These are phyloP conservation scores for Colletotrichum shisoi DNA, from an alignment of 2,329 filamentous ascomycete genomes.

Conservation along the genomic window DNA sequence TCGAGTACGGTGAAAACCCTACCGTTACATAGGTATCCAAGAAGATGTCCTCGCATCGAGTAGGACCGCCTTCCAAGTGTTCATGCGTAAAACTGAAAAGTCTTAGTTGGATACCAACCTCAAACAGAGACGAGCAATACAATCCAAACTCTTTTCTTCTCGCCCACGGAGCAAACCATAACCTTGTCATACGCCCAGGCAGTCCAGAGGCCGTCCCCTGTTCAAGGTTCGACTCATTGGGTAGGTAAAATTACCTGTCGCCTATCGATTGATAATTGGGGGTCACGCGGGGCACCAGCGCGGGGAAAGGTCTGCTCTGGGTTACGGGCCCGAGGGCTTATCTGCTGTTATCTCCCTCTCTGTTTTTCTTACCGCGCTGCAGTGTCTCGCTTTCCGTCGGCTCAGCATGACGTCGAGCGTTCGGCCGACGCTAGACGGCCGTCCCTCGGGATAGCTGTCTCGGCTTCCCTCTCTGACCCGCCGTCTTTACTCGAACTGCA, in stretches of 20 bases:
- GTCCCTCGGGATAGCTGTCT: constrained; percentile 28
- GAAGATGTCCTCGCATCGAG: background rate
- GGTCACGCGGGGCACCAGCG: background rate
- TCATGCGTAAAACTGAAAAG: background rate
- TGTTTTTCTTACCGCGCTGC: no score
- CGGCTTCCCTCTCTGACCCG: constrained; percentile 24
- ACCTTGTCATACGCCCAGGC: constrained; percentile 9
- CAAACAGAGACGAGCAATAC: constrained; percentile 3
- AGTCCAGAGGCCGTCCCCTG: background rate
- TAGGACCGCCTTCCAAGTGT: background rate
- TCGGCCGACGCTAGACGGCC: constrained; percentile 35
- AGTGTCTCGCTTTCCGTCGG: constrained; percentile 46
- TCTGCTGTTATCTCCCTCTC: background rate
- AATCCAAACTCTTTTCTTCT: background rate
- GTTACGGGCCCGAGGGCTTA: background rate
- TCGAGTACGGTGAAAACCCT: background rate
- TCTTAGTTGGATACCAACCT: background rate
- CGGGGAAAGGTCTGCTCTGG: background rate
- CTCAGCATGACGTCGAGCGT: constrained; percentile 45
- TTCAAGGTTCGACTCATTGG: background rate
- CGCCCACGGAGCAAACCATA: constrained; percentile 28
- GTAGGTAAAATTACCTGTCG: background rate
- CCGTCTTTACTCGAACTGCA: background rate
- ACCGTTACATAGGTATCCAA: no score
- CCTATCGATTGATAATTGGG: background rate